Evolutionary conservation across 2,329 filamentous ascomycete species (phyloP), one percentile per base, ranked within the genome.

Genomic region (Xylariaceae sp.): DNA sequence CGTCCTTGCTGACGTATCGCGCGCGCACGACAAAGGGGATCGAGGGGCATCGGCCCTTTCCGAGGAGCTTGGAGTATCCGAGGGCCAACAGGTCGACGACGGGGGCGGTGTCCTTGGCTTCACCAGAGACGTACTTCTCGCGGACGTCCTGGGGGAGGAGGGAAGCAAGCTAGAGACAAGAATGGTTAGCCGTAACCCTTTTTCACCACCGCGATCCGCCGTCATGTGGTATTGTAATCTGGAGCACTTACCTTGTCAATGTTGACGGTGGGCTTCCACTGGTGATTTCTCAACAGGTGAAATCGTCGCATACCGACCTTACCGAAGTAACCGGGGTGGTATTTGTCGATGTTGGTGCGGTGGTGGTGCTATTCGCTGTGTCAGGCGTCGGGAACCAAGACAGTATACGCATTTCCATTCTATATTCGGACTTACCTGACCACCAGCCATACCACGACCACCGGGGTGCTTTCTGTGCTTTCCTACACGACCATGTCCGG

Each of bases 261-360:
- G 84, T 99, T 99, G 87, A 99, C 88, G 70, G 90, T 84, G 66
- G 94, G 94, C 83, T 96, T 96, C 94, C 94, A 99, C 84, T 92
- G 91, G 73, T 95, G 88, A 83, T 92, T 92, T 73, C 86, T 83
- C 74, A 90, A 86, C 80, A 94, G 91, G 85, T 97, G 94, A 89
- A 96, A 96, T 81, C 92, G 87, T 73, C 89, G 83, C 89, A 92
- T 92, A 80, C 88, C 88, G 69, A 92, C 89, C 82, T 96, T 96
- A 80, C 90, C 90, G 79, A 97, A 97, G 89, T 97, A 97, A 91
- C 94, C 94, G 63, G 92, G 91, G 74, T 90, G 87, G 84, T 89
- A 95, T 78, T 94, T 92, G 68, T 78, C 76, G 60, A 78, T 65
- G 81, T 95, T 95, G 72, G 89, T 95, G 67, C 89, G 80, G 86